These are phyloP conservation scores for Aspergillus ustus DNA, from an alignment of 2,329 filamentous ascomycete species.

Conservation along the genomic window DNA sequence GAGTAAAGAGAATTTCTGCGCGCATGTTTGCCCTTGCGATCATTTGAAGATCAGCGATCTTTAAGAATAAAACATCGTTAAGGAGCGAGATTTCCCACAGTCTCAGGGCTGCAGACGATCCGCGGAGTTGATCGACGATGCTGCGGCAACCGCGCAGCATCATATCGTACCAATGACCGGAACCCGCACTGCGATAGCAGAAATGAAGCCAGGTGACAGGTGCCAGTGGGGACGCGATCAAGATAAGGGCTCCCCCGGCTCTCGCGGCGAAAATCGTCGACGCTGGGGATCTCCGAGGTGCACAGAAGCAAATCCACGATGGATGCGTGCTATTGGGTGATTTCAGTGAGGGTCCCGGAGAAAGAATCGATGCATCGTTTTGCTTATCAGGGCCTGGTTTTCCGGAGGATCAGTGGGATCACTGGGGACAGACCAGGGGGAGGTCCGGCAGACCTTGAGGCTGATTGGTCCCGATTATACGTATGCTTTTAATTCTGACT, in stretches of 20 bases:
- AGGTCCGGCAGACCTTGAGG: too few relatives aligned
- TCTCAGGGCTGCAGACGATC: neutral
- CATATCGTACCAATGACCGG: neutral
- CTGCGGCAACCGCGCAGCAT: neutral
- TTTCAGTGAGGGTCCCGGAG: neutral
- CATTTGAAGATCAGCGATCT: too few relatives aligned
- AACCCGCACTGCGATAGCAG: neutral
- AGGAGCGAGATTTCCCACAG: too few relatives aligned
- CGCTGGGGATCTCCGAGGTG: neutral
- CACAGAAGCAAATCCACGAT: neutral
- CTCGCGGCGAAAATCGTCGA: conserved; percentile 61
- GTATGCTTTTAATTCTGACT: neutral
- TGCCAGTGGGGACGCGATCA: neutral
- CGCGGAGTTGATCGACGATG: neutral
- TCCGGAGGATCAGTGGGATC: neutral
- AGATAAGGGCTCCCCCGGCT: conserved; percentile 49
- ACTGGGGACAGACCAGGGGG: neutral
- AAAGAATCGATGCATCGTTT: neutral
- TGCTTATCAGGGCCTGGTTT: conserved; percentile 61
- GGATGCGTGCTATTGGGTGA: neutral
- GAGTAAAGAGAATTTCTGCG: neutral
- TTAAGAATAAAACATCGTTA: too few relatives aligned
- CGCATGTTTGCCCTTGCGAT: conserved; percentile 60
- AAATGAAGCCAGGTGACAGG: neutral
- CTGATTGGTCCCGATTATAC: neutral